Evolutionary conservation across 305 asterid genomes (phyloP).

Genomic region (Caryopteris hybrid): DNA sequence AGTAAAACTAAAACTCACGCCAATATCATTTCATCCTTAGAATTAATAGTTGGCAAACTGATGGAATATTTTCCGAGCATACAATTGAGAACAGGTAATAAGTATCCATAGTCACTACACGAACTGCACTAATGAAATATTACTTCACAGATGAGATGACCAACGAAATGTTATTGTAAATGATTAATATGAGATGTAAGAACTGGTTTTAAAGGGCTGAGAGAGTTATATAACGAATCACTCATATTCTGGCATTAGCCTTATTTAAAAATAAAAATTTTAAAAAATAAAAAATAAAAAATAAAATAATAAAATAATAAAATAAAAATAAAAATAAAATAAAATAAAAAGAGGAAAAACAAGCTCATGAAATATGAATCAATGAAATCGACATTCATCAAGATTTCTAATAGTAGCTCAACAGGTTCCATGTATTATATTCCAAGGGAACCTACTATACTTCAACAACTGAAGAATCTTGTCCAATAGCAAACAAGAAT

Average conservation of each 20-base stretch:
- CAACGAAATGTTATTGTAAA: neutral
- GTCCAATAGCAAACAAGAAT: too few relatives aligned
- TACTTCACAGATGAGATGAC: neutral
- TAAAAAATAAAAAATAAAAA: too few relatives aligned
- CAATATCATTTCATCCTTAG: constrained; percentile 8
- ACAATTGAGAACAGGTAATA: neutral
- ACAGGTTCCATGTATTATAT: neutral
- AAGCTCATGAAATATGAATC: neutral
- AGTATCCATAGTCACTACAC: neutral
- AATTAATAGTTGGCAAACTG: constrained; percentile 5
- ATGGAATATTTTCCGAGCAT: neutral
- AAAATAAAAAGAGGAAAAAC: too few relatives aligned
- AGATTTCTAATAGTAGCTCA: neutral
- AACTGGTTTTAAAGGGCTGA: neutral
- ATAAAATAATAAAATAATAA: too few relatives aligned
- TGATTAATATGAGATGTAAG: neutral
- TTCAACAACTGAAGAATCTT: neutral
- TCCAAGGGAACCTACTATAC: neutral
- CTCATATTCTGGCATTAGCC: neutral
- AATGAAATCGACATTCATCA: neutral
- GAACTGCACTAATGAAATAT: neutral
- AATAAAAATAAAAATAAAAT: too few relatives aligned
- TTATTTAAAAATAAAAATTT: too few relatives aligned
- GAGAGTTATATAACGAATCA: neutral
- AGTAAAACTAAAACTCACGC: constrained; percentile 27